Evolutionary conservation across 768 basidiomycete genomes (phyloP).

Genomic region (Mrakia frigida): DNA sequence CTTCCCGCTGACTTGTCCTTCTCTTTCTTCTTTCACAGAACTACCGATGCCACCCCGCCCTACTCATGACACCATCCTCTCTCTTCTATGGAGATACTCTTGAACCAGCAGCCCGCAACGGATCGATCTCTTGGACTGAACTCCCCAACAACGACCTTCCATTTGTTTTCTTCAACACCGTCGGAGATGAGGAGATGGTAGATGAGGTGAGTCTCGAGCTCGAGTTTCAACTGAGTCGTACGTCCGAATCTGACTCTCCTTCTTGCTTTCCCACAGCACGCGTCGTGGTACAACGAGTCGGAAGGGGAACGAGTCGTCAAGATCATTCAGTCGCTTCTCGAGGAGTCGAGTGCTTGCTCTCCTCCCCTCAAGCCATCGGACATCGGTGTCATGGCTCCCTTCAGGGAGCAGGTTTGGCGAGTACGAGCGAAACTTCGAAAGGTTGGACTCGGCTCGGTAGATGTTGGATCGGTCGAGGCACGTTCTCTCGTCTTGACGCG

Average conservation of each 20-base stretch:
- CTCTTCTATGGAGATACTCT: slow-evolving; percentile 45
- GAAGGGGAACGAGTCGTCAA: slow-evolving; percentile 39
- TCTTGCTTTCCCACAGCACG: background rate
- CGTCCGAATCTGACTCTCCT: background rate
- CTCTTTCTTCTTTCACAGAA: slow-evolving; percentile 36
- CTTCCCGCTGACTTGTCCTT: background rate
- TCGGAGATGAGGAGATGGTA: slow-evolving; percentile 41
- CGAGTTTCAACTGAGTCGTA: background rate
- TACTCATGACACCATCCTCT: slow-evolving; percentile 44
- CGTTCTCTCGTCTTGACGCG: background rate
- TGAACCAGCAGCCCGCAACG: slow-evolving; percentile 36
- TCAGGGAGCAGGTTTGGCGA: slow-evolving; percentile 46
- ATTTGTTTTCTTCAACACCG: slow-evolving; percentile 39
- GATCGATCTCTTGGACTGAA: slow-evolving; percentile 36
- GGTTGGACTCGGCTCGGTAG: slow-evolving; percentile 37
- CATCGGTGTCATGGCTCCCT: slow-evolving; percentile 45
- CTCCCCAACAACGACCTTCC: slow-evolving; percentile 40
- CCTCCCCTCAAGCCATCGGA: slow-evolving; percentile 37
- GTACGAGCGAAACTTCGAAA: slow-evolving; percentile 40
- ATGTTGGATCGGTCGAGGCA: slow-evolving; percentile 45
- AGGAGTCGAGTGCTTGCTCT: slow-evolving; percentile 3
- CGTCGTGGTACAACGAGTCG: slow-evolving; percentile 41
- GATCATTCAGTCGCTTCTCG: slow-evolving; percentile 35
- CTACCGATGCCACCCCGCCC: slow-evolving; percentile 43
- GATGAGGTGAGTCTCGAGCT: slow-evolving; percentile 39